phyloP scores from a whole-genome alignment of 352 stramenopile species.

The Phytophthora fragariae region DNA sequence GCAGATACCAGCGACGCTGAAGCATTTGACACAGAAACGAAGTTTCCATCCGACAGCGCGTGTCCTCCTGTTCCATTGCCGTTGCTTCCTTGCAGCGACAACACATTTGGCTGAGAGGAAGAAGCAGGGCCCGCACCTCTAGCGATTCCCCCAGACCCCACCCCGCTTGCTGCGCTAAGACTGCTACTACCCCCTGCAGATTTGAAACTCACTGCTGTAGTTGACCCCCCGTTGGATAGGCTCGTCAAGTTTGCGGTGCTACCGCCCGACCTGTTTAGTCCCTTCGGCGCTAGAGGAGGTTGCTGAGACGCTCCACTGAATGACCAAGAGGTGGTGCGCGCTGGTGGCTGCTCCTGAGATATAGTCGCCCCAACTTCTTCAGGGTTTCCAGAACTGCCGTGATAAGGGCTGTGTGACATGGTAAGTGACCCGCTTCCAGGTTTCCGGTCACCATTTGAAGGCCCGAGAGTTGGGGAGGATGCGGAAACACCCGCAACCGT shows the following conservation, averaged over 20 bases:
- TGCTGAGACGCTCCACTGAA: slow-evolving; percentile 44
- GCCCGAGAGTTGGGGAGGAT: slow-evolving; percentile 28
- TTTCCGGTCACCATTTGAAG: slow-evolving; percentile 34
- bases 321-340: slow-evolving; percentile 36
- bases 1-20: slow-evolving; percentile 41
- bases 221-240: slow-evolving; percentile 23
- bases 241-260: slow-evolving; percentile 39
- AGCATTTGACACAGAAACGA: slow-evolving; percentile 47
- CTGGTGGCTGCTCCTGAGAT: slow-evolving; percentile 27
- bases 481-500: slow-evolving; percentile 48
- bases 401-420: slow-evolving; percentile 38
- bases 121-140: slow-evolving; percentile 22
- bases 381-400: slow-evolving; percentile 27
- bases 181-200: slow-evolving; percentile 36
- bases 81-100: slow-evolving; percentile 28
- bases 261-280: slow-evolving; percentile 27
- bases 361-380: slow-evolving; percentile 22
- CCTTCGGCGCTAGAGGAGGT: slow-evolving; percentile 43
- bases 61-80: slow-evolving; percentile 11
- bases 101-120: slow-evolving; percentile 33
- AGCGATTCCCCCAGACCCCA: slow-evolving; percentile 27
- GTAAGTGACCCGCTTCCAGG: slow-evolving; percentile 20
- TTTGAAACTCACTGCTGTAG: slow-evolving; percentile 23
- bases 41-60: slow-evolving; percentile 30
- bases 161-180: slow-evolving; percentile 30